Base-by-base conservation (phyloP, 2,329 filamentous ascomycete genomes). In the Incumbomyces delicatus region DNA sequence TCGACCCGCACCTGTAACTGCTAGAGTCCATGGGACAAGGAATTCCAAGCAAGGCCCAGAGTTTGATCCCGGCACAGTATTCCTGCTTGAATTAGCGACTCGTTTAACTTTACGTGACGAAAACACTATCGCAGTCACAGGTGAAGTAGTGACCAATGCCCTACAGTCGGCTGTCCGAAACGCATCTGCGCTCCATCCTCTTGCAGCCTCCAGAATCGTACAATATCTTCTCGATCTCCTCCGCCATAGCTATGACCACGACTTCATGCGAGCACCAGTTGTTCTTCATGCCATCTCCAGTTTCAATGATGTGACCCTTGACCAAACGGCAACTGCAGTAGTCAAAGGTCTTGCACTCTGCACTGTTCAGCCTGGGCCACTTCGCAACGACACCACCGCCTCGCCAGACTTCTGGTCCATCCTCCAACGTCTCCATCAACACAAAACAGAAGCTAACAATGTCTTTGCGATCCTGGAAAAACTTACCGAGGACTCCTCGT, bases 361-460 rank as follows among this genome's bases (percentile, higher is more conserved):
- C 58, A 85, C 95, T 54, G 80, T 83, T 43, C 79, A 84, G 50
- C 80, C 87, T 1, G 81, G 81, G 20, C 80, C 85, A 11, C 70
- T 98, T 22, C 81, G 87, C 48, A 95, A 86, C 56, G 90, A 96
- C 66, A 85, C 96, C 56, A 94, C 94, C 66, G 90, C 87, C 12
- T 96, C 90, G 14, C 92, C 92, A 0, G 92, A 98, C 61, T 96
- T 98, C 64, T 98, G 92, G 92, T 83, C 84, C 4, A 85, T 95
- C 12, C 72, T 98, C 44, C 82, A 87, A 51, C 77, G 80, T 29
- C 70, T 98, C 14, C 80, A 86, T 39, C 72, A 74, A 18, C 77
- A 83, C 51, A 68, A 78, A 2, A 81, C 86, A 44, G 82, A 84
- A 20, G 85, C 87, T 1, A 74, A 81, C 0, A 74, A 82, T 13